Conservation (phyloP, 1,284 basidiomycete species). For the Waitea zeae region DNA sequence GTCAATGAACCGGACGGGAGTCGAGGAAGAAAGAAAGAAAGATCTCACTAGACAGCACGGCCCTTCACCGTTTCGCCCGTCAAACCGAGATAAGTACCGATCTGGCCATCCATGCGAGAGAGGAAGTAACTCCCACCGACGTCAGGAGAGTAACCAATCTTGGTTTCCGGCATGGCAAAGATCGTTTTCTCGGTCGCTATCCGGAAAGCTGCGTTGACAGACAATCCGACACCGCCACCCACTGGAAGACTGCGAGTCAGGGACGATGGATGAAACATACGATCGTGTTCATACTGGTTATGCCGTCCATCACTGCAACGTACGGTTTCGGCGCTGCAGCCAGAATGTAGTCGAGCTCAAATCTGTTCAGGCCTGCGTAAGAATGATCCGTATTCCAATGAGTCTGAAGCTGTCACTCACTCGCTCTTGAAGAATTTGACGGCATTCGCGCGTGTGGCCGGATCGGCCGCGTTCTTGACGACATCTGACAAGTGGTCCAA, state of each 20-base stretch:
- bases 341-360: conserved; percentile 78
- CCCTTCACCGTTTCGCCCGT: conserved; percentile 66
- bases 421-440: conserved; percentile 85
- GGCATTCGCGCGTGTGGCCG: conserved; percentile 38
- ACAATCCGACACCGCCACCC: conserved; percentile 92
- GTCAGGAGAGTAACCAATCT: conserved; percentile 81
- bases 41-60: conserved; percentile 66
- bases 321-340: conserved; percentile 76
- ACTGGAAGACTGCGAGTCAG: conserved; percentile 27
- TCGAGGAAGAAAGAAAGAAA: conserved; percentile 4
- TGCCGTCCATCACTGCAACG: conserved; percentile 80
- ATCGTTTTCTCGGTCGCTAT: conserved; percentile 87
- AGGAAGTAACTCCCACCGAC: conserved; percentile 89
- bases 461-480: conserved; percentile 27
- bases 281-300: conserved; percentile 52
- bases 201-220: conserved; percentile 79
- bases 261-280: conserved; percentile 5
- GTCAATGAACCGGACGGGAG: conserved; percentile 3
- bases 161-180: conserved; percentile 97
- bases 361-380: conserved; percentile 28
- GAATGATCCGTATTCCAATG: conserved; percentile 1
- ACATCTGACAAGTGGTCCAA: conserved; percentile 45
- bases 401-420: conserved; percentile 21
- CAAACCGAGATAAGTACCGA: conserved; percentile 90
- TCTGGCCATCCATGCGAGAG: conserved; percentile 76